phyloP scores from a whole-genome alignment of 306 rosid genomes.

The Macrotyloma uniflorum region DNA sequence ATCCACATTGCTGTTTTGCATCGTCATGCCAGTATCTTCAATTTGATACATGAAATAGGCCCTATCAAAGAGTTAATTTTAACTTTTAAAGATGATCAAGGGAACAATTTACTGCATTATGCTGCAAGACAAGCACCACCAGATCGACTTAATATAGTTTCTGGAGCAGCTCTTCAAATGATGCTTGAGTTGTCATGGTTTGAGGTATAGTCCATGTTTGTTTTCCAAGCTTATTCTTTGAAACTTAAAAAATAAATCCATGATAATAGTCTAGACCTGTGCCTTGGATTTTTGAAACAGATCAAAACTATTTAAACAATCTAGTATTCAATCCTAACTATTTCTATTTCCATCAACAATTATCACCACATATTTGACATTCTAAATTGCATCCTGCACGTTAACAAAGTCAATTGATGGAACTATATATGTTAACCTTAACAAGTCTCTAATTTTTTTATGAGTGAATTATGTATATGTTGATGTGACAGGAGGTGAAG shows the following conservation, averaged over 20 bases:
- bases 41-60: conserved; percentile 45
- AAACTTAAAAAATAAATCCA: too few relatives aligned
- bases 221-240: not conserved
- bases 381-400: too few relatives aligned
- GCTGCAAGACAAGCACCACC: conserved; percentile 44
- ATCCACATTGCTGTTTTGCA: conserved; percentile 42
- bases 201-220: conserved; percentile 37
- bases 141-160: conserved; percentile 35
- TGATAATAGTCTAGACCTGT: too few relatives aligned
- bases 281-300: too few relatives aligned
- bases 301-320: too few relatives aligned
- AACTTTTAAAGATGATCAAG: not conserved
- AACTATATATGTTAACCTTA: too few relatives aligned
- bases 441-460: too few relatives aligned
- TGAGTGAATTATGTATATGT: not conserved
- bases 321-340: too few relatives aligned
- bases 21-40: conserved; percentile 53
- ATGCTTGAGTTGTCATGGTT: conserved; percentile 51
- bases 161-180: conserved; percentile 58
- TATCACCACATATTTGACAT: too few relatives aligned
- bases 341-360: too few relatives aligned
- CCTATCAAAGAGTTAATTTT: conserved; percentile 36
- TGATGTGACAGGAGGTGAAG: conserved; percentile 49
- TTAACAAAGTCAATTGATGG: too few relatives aligned
- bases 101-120: conserved; percentile 40